A percentile compares a stretch with the other conserved stretches of the same genome.
phyloP scores from a whole-genome alignment of 2,329 filamentous ascomycete species.

The Emergomyces pasteurianus region DNA sequence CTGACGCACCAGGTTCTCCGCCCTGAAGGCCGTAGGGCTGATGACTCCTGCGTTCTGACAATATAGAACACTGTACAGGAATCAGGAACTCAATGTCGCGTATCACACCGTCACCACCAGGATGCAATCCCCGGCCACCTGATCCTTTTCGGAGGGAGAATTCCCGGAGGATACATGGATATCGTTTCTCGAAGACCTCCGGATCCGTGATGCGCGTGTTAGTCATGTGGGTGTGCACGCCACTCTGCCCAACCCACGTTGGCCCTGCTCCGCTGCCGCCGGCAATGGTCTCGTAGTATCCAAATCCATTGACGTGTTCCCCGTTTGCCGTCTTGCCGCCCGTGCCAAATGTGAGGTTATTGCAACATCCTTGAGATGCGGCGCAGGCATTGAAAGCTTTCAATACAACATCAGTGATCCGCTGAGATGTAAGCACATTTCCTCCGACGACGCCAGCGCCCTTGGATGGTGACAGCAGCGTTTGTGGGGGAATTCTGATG shows the following conservation, averaged over 20 bases:
- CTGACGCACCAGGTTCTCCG: conserved; percentile 65
- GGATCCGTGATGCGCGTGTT: conserved; percentile 78
- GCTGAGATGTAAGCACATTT: conserved; percentile 67
- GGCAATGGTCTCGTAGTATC: conserved; percentile 80
- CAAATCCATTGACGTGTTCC: conserved; percentile 58
- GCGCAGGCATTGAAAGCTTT: conserved; percentile 70
- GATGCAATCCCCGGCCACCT: conserved; percentile 54
- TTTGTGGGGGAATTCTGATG: conserved; percentile 59
- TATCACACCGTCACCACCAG: conserved; percentile 64
- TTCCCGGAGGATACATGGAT: conserved; percentile 62
- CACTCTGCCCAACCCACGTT: conserved; percentile 62
- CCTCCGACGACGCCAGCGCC: conserved; percentile 72
- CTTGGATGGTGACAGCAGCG: conserved; percentile 62
- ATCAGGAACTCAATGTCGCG: conserved; percentile 76
- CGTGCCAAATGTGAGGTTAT: conserved; percentile 76
- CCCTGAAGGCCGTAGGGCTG: conserved; percentile 74
- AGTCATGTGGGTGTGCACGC: conserved; percentile 77
- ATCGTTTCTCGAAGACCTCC: conserved; percentile 69
- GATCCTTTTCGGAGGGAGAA: conserved; percentile 56
- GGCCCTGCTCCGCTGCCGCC: conserved; percentile 67
- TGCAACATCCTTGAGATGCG: conserved; percentile 68
- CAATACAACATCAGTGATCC: conserved; percentile 72
- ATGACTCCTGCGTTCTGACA: conserved; percentile 65
- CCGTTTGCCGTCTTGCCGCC: conserved; percentile 53
- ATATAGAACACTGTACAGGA: conserved; percentile 66